Base-by-base conservation (phyloP, 257 asterid genomes). In the Rauvolfia tetraphylla region DNA sequence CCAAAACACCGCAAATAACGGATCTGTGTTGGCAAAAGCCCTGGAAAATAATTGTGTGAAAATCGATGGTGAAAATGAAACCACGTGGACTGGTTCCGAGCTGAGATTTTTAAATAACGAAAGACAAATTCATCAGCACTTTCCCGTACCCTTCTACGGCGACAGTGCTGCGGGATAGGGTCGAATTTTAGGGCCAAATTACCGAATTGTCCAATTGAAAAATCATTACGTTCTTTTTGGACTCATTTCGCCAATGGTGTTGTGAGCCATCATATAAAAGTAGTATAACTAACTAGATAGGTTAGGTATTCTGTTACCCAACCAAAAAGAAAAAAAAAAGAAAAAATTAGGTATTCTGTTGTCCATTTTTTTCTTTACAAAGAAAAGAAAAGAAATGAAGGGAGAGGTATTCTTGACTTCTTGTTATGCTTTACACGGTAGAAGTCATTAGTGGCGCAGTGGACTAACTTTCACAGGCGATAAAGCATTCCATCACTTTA, bases 81-180 rank as follows among this genome's bases (percentile, higher is more conserved):
- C 86, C 89, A 90, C 91, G 90, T 86, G 90, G 86, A 81, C 77
- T 36, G 41, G 67, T 38, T 76, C 39, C 42, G 72, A 39, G 68
- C 71, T 63, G 72, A 41, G 39, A 17, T 49, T 41, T 41, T 41
- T 69, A 56, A 72, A 74, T 17, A 70, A 68, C 76, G 42, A 72
- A n/a, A n/a, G 53, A 20, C 38, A 23, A 17, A 42, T 54, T 7
- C 63, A 62, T 66, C 38, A 42, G 69, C 75, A 48, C 67, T 75
- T 20, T 13, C 62, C 84, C 86, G 86, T 82, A 78, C 83, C 66
- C 74, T 39, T 68, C 84, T 33, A 38, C 58, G 83, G 81, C 69
- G 79, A 84, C 79, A 76, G 73, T 66, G 76, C 80, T 39, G 79
- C 56, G 25, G 58, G 62, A 13, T 5, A 29, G n/a, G 68, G 70